phyloP scores from a whole-genome alignment of 1,284 basidiomycete species.

The Meripilus lineatus region DNA sequence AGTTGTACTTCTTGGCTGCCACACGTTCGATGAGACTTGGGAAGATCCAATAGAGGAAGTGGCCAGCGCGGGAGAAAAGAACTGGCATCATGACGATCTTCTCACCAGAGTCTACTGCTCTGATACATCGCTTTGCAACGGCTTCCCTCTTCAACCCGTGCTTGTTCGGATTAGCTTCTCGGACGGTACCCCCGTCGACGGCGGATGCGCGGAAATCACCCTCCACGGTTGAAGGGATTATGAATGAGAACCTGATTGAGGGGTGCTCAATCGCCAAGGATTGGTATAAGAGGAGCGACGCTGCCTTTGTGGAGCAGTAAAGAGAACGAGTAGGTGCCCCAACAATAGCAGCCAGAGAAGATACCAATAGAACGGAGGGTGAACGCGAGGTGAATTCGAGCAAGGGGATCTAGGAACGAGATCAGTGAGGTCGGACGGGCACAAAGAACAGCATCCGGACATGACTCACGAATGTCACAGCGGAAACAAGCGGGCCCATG shows the following conservation, averaged over 20 bases:
- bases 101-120: constrained; percentile 52
- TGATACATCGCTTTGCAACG: constrained; percentile 52
- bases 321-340: constrained; percentile 84
- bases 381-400: constrained; percentile 62
- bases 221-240: constrained; percentile 63
- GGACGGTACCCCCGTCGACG: constrained; percentile 53
- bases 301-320: constrained; percentile 83
- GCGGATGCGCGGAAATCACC: constrained; percentile 79
- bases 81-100: constrained; percentile 54
- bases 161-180: constrained; percentile 50
- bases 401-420: constrained; percentile 61
- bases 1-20: constrained; percentile 62
- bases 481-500: constrained; percentile 57
- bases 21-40: constrained; percentile 51
- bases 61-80: constrained; percentile 27
- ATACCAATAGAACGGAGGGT: constrained; percentile 78
- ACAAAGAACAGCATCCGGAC: constrained; percentile 5
- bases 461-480: constrained; percentile 59
- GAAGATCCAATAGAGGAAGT: constrained; percentile 59
- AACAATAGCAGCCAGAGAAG: constrained; percentile 75
- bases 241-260: constrained; percentile 48
- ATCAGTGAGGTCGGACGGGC: background rate
- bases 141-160: constrained; percentile 49
- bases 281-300: constrained; percentile 76
- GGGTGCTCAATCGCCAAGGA: constrained; percentile 78